Conservation (phyloP, 2,329 filamentous ascomycete species). For the Penicillium brevicompactum region DNA sequence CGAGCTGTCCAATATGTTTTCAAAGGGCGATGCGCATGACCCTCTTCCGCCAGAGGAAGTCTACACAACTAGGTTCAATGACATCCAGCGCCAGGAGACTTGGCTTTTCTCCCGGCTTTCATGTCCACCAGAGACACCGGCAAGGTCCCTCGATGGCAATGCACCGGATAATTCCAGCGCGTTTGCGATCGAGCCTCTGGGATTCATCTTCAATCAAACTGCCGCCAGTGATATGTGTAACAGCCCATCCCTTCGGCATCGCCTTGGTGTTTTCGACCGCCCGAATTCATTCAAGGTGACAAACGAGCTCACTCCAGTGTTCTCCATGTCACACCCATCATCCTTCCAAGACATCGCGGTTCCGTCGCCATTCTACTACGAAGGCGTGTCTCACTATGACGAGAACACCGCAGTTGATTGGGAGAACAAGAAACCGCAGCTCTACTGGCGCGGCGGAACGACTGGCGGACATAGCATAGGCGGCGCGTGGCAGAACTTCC, state of each 20-base stretch:
- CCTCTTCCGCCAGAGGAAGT: background rate
- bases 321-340: constrained; percentile 15
- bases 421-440: constrained; percentile 61
- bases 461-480: constrained; percentile 83
- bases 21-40: background rate
- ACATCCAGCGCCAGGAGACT: constrained; percentile 15
- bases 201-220: constrained; percentile 14
- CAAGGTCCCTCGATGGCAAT: constrained; percentile 3
- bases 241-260: constrained; percentile 10
- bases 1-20: background rate
- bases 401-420: constrained; percentile 2
- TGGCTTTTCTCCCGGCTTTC: constrained; percentile 15
- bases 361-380: constrained; percentile 17
- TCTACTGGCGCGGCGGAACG: constrained; percentile 95
- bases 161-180: constrained; percentile 1
- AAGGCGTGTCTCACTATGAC: constrained; percentile 2
- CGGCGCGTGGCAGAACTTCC: constrained; percentile 81
- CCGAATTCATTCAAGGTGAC: constrained; percentile 15
- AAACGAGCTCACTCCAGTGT: constrained; percentile 12
- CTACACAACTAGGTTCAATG: constrained; percentile 6
- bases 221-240: constrained; percentile 13
- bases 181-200: constrained; percentile 5
- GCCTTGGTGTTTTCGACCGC: constrained; percentile 9
- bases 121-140: constrained; percentile 16
- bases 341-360: constrained; percentile 18